These are phyloP conservation scores for Wickerhamiella bombiphila DNA, from an alignment of 805 yeast species.

Conservation along the genomic window DNA sequence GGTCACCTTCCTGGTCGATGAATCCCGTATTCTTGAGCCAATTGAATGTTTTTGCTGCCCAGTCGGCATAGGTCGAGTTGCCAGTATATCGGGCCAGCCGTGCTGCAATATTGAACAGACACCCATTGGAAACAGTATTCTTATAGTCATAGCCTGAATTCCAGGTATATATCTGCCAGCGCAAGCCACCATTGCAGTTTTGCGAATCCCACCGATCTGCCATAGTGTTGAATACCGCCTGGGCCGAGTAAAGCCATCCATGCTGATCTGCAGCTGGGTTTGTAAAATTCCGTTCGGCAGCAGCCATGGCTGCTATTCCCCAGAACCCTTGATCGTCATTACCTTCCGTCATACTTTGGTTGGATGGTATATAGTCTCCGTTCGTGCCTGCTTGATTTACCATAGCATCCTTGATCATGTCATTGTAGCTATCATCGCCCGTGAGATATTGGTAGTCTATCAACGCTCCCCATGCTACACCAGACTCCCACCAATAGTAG, in stretches of 20 bases:
- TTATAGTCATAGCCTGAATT: constrained; percentile 79
- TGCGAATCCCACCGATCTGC: constrained; percentile 57
- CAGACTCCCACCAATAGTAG: constrained; percentile 89
- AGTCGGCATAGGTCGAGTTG: constrained; percentile 56
- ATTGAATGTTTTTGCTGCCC: constrained; percentile 58
- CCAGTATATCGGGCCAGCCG: constrained; percentile 65
- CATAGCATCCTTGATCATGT: constrained; percentile 43
- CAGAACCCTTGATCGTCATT: constrained; percentile 90
- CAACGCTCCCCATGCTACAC: constrained; percentile 52
- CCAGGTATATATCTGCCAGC: constrained; percentile 89
- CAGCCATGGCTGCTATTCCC: constrained; percentile 77
- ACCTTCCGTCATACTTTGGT: constrained; percentile 76
- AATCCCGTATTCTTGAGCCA: constrained; percentile 48
- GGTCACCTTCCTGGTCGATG: constrained; percentile 21
- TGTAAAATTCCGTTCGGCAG: constrained; percentile 70
- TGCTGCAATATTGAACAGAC: constrained; percentile 67
- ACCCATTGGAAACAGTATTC: constrained; percentile 77
- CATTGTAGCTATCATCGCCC: constrained; percentile 48
- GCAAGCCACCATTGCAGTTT: constrained; percentile 58
- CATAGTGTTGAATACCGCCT: constrained; percentile 81
- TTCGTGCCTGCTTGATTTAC: constrained; percentile 50
- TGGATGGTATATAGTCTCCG: constrained; percentile 60
- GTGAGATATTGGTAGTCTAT: constrained; percentile 68
- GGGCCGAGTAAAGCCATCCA: constrained; percentile 64
- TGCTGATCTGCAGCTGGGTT: constrained; percentile 47